These are phyloP conservation scores for Parsonsia alboflavescens DNA, from an alignment of 257 asterid species.

Conservation along the genomic window DNA sequence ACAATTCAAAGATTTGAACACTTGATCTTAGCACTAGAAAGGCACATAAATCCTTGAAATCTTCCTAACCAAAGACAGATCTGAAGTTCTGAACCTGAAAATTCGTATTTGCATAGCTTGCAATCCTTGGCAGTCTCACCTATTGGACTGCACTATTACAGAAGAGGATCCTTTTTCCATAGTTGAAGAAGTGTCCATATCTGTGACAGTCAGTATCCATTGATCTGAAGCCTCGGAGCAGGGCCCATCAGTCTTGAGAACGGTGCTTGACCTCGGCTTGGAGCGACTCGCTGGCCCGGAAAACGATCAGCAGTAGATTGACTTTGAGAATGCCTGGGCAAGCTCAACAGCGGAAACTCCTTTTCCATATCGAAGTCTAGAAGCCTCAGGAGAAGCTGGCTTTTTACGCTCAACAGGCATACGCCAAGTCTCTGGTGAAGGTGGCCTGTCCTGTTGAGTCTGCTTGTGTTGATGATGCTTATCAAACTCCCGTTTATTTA, in stretches of 20 bases:
- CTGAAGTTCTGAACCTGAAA: not conserved
- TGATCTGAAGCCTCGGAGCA: conserved; percentile 75
- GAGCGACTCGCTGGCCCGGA: conserved; percentile 52
- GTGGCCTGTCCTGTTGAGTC: conserved; percentile 57
- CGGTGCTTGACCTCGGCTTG: conserved; percentile 56
- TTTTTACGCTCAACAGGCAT: conserved; percentile 52
- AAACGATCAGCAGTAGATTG: conserved; percentile 44
- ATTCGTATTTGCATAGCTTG: not conserved
- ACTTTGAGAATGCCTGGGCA: conserved; percentile 81
- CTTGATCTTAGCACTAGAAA: conserved; percentile 6
- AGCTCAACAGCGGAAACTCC: conserved; percentile 92
- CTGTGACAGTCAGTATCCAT: conserved; percentile 57
- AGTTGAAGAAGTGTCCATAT: not conserved
- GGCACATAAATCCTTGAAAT: conserved; percentile 6
- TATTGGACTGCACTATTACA: conserved; percentile 8
- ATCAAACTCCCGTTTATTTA: conserved; percentile 47
- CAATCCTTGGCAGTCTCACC: not conserved
- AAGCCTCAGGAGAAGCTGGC: conserved; percentile 39
- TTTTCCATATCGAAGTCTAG: conserved; percentile 52
- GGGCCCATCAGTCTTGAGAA: conserved; percentile 80
- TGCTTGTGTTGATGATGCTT: conserved; percentile 34
- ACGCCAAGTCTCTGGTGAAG: conserved; percentile 94
- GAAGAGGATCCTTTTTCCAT: not conserved
- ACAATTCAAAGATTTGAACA: conserved; percentile 3
- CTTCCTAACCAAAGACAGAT: not conserved